A percentile compares a stretch with the other conserved stretches of the same genome.
These are phyloP conservation scores for Linnemannia hyalina DNA, from an alignment of 192 early-diverging fungal species.

Conservation along the genomic window DNA sequence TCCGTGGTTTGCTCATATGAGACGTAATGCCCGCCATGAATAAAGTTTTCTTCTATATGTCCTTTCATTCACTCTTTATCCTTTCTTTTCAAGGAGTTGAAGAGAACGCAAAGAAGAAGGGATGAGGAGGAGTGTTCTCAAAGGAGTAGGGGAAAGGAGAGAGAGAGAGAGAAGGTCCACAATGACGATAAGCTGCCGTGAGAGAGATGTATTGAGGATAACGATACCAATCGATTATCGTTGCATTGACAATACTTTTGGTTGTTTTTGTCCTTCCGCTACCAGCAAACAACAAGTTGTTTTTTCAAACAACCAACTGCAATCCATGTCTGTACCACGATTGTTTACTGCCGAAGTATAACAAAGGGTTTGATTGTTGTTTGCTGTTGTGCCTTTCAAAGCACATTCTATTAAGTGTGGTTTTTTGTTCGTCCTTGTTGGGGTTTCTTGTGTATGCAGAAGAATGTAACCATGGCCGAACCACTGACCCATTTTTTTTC, in stretches of 20 bases:
- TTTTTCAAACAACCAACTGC: neutral
- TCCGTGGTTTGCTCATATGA: neutral
- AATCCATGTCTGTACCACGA: no score
- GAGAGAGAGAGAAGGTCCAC: neutral
- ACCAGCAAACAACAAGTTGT: neutral
- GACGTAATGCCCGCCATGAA: neutral
- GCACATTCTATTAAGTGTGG: neutral
- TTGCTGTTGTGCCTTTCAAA: neutral
- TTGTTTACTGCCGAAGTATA: no score
- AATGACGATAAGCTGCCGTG: neutral
- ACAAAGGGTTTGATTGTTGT: no score
- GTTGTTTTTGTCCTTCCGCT: neutral
- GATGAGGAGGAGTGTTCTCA: neutral
- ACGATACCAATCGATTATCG: neutral
- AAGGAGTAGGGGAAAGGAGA: neutral
- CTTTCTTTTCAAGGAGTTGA: constrained; percentile 2
- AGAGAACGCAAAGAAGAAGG: neutral
- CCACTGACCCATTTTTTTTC: neutral
- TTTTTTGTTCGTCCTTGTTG: neutral
- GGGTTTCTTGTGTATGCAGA: neutral
- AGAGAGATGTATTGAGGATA: neutral
- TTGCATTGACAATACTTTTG: neutral
- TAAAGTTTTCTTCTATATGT: neutral
- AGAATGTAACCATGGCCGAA: neutral
- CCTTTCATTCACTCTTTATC: neutral